Evolutionary conservation across 129 eudicot species (phyloP), one percentile per base, ranked within the genome.

Genomic region (Pseudognaphalium luteoalbum): DNA sequence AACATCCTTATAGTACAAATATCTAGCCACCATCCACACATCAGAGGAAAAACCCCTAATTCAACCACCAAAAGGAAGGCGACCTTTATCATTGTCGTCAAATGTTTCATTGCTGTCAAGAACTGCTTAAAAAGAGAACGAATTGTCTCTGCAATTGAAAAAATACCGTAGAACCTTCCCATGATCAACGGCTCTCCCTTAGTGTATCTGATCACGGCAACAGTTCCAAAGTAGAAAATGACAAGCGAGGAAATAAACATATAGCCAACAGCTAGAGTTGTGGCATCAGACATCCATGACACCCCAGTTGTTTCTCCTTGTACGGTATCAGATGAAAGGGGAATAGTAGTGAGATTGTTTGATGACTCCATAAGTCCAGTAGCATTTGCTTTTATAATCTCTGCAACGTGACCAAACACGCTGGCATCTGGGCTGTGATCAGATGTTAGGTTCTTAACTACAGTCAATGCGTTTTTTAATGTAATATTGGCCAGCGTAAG

Each of bases 11-110:
- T 80, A 44, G 98, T 93, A 73, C 98, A 93, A 30, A 93, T 79
- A 85, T 93, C 98, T 73, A 93, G 86, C 98, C 98, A 93, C 98
- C 98, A 93, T 51, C 98, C 98, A 68, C 98, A 93, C 98, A 93
- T 86, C 83, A 93, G 66, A 79, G 98, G 98, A 67, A 93, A 93
- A 73, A 93, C 98, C 54, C 98, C 98, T n/a, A 93, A 90, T 76
- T 93, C 98, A 68, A 93, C 85, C 0, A 90, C 98, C 78, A 93
- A 80, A 81, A 93, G 95, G 84, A 93, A 93, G n/a, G 98, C 96
- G 72, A 93, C 98, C 74, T 93, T 93, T 39, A 93, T 80, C 98
- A 93, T 93, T 28, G 98, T 93, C 86, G 90, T 82, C 57, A 93
- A 82, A 82, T 93, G 98, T 59, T 86, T 88, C 95, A 93, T 90